A percentile compares a stretch with the other conserved stretches of the same genome.
Conservation (phyloP, 2,329 filamentous ascomycete genomes). For the Cladophialophora immunda region DNA sequence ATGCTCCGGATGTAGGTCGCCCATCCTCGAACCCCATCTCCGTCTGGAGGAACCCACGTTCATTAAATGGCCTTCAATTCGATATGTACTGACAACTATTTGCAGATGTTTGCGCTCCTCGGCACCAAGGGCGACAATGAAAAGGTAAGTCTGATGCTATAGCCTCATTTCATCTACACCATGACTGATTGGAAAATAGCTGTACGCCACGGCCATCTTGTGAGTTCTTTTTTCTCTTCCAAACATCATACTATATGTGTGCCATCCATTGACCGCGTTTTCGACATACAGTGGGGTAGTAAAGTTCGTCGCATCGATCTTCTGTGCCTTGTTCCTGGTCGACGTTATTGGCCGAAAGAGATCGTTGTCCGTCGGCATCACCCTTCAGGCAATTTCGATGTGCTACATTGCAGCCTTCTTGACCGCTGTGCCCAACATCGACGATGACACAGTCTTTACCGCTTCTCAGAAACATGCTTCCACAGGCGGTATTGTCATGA, state of each 20-base stretch:
- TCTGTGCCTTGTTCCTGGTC: constrained; percentile 80
- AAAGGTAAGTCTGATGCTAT: constrained; percentile 47
- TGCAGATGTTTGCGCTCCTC: constrained; percentile 71
- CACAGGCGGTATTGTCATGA: constrained; percentile 53
- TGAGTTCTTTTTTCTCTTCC: not conserved
- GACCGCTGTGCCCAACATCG: constrained; percentile 46
- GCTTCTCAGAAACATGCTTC: constrained; percentile 44
- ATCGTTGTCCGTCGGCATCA: constrained; percentile 59
- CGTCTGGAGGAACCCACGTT: not conserved
- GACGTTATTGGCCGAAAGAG: constrained; percentile 79
- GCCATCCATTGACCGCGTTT: constrained; percentile 59
- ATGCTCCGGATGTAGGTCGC: constrained; percentile 3
- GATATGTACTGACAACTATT: not conserved
- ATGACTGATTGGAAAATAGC: constrained; percentile 38
- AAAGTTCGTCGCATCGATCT: constrained; percentile 72
- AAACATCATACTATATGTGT: not conserved
- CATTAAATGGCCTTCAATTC: not conserved
- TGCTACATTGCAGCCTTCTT: constrained; percentile 64
- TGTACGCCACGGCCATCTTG: constrained; percentile 67
- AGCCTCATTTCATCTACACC: not conserved
- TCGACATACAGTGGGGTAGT: constrained; percentile 66
- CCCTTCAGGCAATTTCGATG: constrained; percentile 60
- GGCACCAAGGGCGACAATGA: constrained; percentile 74
- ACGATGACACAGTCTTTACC: constrained; percentile 33
- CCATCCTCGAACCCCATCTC: not conserved